phyloP scores from a whole-genome alignment of 2,329 filamentous ascomycete species.

The Exophiala bonariae region DNA sequence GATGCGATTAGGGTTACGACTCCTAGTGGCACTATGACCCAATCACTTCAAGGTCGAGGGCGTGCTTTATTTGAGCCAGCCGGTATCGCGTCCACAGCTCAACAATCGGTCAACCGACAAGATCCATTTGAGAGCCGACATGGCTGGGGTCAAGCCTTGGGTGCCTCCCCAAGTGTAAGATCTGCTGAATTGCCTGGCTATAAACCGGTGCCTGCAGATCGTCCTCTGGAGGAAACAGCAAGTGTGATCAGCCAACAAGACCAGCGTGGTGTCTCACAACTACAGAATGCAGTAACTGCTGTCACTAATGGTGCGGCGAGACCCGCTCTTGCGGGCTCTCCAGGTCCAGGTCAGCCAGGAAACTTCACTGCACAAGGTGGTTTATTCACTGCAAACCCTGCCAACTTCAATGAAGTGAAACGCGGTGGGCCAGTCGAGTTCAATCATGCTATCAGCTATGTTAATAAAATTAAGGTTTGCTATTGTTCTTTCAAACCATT shows the following conservation, averaged over 20 bases:
- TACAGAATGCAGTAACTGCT: constrained; percentile 65
- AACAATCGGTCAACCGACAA: constrained; percentile 11
- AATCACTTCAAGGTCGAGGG: constrained; percentile 66
- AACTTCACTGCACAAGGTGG: constrained; percentile 41
- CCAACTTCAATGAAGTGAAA: constrained; percentile 56
- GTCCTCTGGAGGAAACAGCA: constrained; percentile 18
- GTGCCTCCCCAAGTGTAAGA: constrained; percentile 33
- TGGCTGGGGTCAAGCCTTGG: constrained; percentile 25
- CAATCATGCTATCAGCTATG: constrained; percentile 98
- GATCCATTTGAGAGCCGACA: constrained; percentile 25
- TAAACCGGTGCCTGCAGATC: constrained; percentile 14
- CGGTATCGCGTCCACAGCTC: constrained; percentile 24
- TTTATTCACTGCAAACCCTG: constrained; percentile 48
- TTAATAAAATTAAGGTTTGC: constrained; percentile 95
- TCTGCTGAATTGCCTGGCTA: constrained; percentile 25
- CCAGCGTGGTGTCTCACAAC: constrained; percentile 40
- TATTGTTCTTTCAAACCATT: neutral
- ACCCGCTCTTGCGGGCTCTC: constrained; percentile 47
- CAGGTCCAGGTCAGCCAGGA: constrained; percentile 39
- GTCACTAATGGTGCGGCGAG: constrained; percentile 53
- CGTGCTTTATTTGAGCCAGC: constrained; percentile 31
- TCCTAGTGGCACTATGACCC: constrained; percentile 93
- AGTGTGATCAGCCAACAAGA: constrained; percentile 24
- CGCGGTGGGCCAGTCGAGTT: constrained; percentile 96
- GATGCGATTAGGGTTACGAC: constrained; percentile 97